Conservation (phyloP, 768 basidiomycete genomes). For the Serendipita sp. region DNA sequence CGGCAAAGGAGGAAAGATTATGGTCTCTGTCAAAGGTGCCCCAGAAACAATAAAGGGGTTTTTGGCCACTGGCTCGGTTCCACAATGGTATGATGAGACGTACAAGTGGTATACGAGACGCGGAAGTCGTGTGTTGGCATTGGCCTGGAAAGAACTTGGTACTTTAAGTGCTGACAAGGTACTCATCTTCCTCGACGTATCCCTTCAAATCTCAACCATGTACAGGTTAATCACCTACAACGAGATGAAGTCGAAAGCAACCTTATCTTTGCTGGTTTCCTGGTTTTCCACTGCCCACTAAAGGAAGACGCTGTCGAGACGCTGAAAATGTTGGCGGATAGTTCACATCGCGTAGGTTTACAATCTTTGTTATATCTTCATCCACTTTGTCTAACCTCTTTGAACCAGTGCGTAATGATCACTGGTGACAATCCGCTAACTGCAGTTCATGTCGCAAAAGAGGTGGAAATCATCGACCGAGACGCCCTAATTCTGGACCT, state of each 20-base stretch:
- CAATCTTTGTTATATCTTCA: conserved; percentile 10
- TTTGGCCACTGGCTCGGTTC: conserved; percentile 43
- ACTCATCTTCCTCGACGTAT: not conserved
- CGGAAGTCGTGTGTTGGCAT: conserved; percentile 84
- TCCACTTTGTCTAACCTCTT: conserved; percentile 7
- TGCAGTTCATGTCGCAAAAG: conserved; percentile 85
- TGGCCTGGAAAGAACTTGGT: conserved; percentile 77
- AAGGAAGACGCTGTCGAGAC: conserved; percentile 84
- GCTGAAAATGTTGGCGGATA: conserved; percentile 87
- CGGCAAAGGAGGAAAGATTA: conserved; percentile 39
- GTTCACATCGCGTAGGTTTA: conserved; percentile 72
- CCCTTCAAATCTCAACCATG: not conserved
- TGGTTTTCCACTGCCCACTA: conserved; percentile 96
- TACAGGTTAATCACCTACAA: conserved; percentile 74
- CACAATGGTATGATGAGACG: conserved; percentile 75
- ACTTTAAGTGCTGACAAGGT: conserved; percentile 51
- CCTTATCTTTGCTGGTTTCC: conserved; percentile 81
- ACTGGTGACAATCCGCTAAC: conserved; percentile 98
- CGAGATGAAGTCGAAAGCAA: conserved; percentile 65
- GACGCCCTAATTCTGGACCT: conserved; percentile 86
- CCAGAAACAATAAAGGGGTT: conserved; percentile 91
- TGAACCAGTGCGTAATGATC: conserved; percentile 88
- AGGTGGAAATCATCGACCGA: conserved; percentile 94
- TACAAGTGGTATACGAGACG: conserved; percentile 89
- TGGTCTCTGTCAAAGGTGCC: conserved; percentile 81